Evolutionary conservation across 1,139 yeast species (phyloP).

Genomic region (Yamadazyma epiphylla): DNA sequence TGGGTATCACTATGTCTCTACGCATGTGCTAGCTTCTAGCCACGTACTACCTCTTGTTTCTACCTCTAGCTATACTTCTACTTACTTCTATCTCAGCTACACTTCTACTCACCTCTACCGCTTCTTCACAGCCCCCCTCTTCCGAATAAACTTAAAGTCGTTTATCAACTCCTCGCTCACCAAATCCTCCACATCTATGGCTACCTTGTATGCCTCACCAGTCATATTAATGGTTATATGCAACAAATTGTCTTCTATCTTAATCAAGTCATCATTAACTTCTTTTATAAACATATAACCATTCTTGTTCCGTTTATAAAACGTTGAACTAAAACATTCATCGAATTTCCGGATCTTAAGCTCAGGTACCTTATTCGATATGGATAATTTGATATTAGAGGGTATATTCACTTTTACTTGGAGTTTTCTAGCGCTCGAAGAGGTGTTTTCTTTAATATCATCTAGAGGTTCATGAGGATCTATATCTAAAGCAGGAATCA

Average conservation of each 20-base stretch:
- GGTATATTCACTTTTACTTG: background rate
- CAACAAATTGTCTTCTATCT: conserved; percentile 11
- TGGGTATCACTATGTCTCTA: no score
- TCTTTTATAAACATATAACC: conserved; percentile 39
- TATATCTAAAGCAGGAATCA: background rate
- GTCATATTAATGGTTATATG: conserved; percentile 6
- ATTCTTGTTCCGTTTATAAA: conserved; percentile 30
- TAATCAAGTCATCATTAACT: conserved; percentile 18
- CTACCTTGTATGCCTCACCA: conserved; percentile 3
- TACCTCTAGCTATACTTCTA: no score
- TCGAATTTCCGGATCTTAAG: conserved; percentile 12
- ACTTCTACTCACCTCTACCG: no score
- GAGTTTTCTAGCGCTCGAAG: background rate
- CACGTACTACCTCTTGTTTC: no score
- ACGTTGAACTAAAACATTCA: conserved; percentile 23
- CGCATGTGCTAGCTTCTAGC: no score
- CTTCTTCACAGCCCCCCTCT: no score
- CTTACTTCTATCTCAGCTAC: no score
- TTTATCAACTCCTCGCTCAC: conserved; percentile 11
- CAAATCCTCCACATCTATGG: conserved; percentile 9
- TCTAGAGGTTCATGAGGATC: background rate
- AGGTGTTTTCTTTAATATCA: background rate
- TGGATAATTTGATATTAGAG: conserved; percentile 3
- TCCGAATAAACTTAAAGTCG: conserved; percentile 13
- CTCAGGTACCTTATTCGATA: conserved; percentile 6